Percentiles rank a stretch among this genome's conserved stretches.
Conservation (phyloP, 495 filamentous ascomycete genomes). For the Hypoxylon cercidicola region DNA sequence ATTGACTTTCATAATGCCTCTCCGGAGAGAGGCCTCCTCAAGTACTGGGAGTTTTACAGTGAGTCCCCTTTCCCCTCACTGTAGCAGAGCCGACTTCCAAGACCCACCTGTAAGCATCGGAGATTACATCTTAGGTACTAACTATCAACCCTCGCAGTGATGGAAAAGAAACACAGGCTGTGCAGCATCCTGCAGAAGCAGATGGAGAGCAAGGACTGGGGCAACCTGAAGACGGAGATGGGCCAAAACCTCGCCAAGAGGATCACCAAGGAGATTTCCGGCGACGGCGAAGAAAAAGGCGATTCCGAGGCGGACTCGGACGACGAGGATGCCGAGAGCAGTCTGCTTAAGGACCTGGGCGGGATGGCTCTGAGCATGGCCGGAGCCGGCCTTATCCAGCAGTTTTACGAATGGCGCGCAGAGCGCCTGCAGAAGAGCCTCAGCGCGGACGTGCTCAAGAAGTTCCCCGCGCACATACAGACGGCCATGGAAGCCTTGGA, state of each 20-base stretch:
- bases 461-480: conserved; percentile 46
- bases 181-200: conserved; percentile 46
- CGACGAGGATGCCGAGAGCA: conserved; percentile 15
- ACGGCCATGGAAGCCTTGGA: conserved; percentile 51
- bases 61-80: neutral
- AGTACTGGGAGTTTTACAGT: conserved; percentile 53
- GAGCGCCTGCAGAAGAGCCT: conserved; percentile 47
- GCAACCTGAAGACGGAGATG: conserved; percentile 27
- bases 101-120: too few relatives aligned
- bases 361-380: conserved; percentile 40
- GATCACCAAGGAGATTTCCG: conserved; percentile 19
- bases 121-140: neutral
- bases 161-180: conserved; percentile 52
- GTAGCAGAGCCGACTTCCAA: too few relatives aligned
- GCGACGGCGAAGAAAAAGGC: neutral
- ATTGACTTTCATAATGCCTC: conserved; percentile 52
- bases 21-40: conserved; percentile 50
- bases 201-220: conserved; percentile 35
- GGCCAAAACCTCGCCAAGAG: conserved; percentile 19
- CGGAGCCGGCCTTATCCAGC: conserved; percentile 43
- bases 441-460: conserved; percentile 48
- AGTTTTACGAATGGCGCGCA: conserved; percentile 46
- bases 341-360: conserved; percentile 35
- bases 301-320: too few relatives aligned
- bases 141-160: conserved; percentile 29